These are phyloP conservation scores for Ganoderma lucidum DNA, from an alignment of 1,284 basidiomycete genomes.

Conservation along the genomic window DNA sequence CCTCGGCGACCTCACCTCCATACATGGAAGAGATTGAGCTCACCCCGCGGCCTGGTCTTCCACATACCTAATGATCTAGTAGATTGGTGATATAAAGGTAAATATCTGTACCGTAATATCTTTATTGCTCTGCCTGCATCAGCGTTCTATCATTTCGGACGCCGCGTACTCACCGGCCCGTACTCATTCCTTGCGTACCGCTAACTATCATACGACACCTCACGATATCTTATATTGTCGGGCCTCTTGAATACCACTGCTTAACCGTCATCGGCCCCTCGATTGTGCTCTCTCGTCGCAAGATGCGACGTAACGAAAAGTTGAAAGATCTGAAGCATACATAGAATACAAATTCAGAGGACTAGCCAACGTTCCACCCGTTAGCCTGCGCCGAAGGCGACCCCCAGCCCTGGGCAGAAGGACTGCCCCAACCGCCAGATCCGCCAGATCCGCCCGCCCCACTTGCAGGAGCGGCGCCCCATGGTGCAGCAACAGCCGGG, in stretches of 20 bases:
- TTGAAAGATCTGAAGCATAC: conserved; percentile 12
- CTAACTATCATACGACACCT: not conserved
- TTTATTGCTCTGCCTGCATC: conserved; percentile 13
- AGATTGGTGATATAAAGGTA: conserved; percentile 3
- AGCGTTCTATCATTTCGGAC: conserved; percentile 3
- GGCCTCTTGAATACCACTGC: not conserved
- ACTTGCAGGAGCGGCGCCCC: conserved; percentile 8
- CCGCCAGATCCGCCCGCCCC: conserved; percentile 13
- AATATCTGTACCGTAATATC: conserved; percentile 13
- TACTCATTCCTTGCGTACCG: not conserved
- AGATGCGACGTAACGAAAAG: not conserved
- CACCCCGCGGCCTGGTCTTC: conserved; percentile 27
- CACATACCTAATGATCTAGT: not conserved
- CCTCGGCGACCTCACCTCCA: conserved; percentile 15
- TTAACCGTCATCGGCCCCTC: not conserved
- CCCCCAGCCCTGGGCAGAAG: conserved; percentile 36
- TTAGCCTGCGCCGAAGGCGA: conserved; percentile 52
- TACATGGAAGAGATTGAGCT: conserved; percentile 40
- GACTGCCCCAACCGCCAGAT: conserved; percentile 33
- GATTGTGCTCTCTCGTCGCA: not conserved
- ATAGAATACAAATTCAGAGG: conserved; percentile 28
- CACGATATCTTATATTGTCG: not conserved
- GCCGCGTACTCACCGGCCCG: not conserved
- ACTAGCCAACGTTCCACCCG: conserved; percentile 44
- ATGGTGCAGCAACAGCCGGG: conserved; percentile 2